phyloP scores from a whole-genome alignment of 768 basidiomycete species.

The Pholiota microspora region DNA sequence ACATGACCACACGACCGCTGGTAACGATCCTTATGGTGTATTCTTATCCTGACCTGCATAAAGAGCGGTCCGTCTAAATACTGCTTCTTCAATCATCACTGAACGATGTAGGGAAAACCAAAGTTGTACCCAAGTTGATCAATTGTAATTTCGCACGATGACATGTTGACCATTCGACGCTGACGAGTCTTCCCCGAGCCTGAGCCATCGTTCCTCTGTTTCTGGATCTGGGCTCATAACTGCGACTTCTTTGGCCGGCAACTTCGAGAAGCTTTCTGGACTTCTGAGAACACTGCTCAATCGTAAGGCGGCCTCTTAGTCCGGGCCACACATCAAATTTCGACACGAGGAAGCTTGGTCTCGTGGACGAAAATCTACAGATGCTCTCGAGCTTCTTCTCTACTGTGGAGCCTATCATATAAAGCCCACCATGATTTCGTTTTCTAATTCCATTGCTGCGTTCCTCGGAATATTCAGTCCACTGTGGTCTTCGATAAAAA shows the following conservation, averaged over 20 bases:
- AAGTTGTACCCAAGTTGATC: too few species aligned
- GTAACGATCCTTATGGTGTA: background rate
- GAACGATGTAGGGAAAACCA: too few species aligned
- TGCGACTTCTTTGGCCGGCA: background rate
- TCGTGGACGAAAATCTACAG: background rate
- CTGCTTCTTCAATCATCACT: background rate
- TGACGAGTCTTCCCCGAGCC: too few species aligned
- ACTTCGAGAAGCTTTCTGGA: background rate
- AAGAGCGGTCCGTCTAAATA: background rate
- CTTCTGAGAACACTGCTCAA: background rate
- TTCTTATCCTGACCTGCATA: background rate
- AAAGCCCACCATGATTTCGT: slow-evolving; percentile 9
- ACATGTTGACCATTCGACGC: background rate
- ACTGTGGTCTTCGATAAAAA: slow-evolving; percentile 11
- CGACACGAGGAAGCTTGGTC: background rate
- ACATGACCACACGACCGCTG: background rate
- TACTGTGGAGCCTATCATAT: slow-evolving; percentile 12
- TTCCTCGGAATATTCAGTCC: background rate
- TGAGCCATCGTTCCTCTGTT: too few species aligned
- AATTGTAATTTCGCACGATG: background rate
- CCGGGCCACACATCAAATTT: background rate
- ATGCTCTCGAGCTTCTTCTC: slow-evolving; percentile 8
- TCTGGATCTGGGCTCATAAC: too few species aligned
- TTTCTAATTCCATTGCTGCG: background rate
- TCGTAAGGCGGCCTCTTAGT: background rate